A percentile compares a stretch with the other conserved stretches of the same genome.
These are phyloP conservation scores for Yamadazyma sp. DNA, from an alignment of 805 yeast species.

Conservation along the genomic window DNA sequence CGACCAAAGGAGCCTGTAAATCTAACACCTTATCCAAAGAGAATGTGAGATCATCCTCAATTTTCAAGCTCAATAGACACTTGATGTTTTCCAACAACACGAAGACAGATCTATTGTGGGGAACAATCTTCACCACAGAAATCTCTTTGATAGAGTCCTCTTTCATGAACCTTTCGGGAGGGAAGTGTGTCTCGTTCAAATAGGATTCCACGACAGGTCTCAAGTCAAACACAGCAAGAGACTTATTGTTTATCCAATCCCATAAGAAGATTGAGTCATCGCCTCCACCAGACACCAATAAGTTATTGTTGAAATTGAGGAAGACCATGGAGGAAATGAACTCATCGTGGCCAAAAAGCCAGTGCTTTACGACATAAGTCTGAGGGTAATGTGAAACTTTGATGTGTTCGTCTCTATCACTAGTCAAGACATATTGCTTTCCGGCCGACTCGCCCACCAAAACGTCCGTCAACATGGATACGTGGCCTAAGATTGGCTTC, in stretches of 20 bases:
- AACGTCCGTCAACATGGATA: constrained; percentile 90
- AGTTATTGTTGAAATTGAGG: constrained; percentile 49
- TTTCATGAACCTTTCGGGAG: constrained; percentile 64
- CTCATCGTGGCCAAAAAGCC: constrained; percentile 84
- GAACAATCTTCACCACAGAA: constrained; percentile 35
- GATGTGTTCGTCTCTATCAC: constrained; percentile 96
- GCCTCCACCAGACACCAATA: constrained; percentile 87
- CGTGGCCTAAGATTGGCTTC: constrained; percentile 88
- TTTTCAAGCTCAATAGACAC: constrained; percentile 39
- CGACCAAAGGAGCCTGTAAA: constrained; percentile 26
- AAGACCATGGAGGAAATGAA: constrained; percentile 69
- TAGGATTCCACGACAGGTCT: constrained; percentile 37
- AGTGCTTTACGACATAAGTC: constrained; percentile 72
- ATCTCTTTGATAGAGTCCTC: constrained; percentile 51
- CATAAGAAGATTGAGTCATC: constrained; percentile 72
- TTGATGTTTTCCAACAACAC: constrained; percentile 55
- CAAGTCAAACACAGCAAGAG: constrained; percentile 51
- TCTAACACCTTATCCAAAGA: constrained; percentile 30
- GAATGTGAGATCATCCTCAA: constrained; percentile 23
- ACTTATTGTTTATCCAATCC: constrained; percentile 64
- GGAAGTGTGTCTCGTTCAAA: constrained; percentile 57
- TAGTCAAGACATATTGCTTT: constrained; percentile 62
- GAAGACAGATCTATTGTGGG: constrained; percentile 26
- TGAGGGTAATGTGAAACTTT: constrained; percentile 79
- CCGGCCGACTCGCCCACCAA: constrained; percentile 38